Evolutionary conservation across 2,329 filamentous ascomycete species (phyloP), one percentile per base, ranked within the genome.

Genomic region (Calonectria multiphialidica): DNA sequence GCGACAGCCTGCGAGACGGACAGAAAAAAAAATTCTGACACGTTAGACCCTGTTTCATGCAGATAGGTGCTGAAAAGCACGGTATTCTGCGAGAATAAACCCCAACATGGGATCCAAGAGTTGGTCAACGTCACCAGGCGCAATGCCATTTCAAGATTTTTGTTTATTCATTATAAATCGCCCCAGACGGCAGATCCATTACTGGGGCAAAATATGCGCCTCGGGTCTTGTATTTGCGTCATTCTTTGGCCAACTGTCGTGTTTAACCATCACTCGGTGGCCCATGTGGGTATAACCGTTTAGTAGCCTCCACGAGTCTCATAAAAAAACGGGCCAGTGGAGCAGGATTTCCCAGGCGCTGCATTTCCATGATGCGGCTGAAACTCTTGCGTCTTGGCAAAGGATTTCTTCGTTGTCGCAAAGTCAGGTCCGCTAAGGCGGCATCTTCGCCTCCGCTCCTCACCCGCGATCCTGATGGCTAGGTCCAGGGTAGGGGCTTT

Each of bases 371-470:
- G 23, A 59, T 37, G 53, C 18, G 35, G 53, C 53, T 59, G 53
- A 59, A 59, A 59, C 53, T 59, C 53, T 59, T 40, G 21, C n/a
- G 53, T 16, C 53, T 59, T 59, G 53, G 53, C 53, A 25, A 40
- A 59, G 53, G 53, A 59, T 59, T 59, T 21, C 25, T 59, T 21
- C 18, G 3, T 23, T n/a, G 33, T 21, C n/a, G 30, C 33, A 57
- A 15, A 50, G 30, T 21, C 21, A 37, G 33, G 53, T n/a, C 15
- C 25, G 33, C 23, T 40, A 18, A 37, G 7, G n/a, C 21, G 53
- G 5, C 35, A 23, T 40, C 13, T 21, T 37, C 8, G 21, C 33
- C 21, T 40, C 33, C 8, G 33, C 33, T 30, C 23, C 33, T 12
- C 35, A 23, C 50, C 35, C n/a, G 12, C 33, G 30, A 15, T n/a